Base-by-base conservation (phyloP, 2,329 filamentous ascomycete species). In the Apiospora aurea region DNA sequence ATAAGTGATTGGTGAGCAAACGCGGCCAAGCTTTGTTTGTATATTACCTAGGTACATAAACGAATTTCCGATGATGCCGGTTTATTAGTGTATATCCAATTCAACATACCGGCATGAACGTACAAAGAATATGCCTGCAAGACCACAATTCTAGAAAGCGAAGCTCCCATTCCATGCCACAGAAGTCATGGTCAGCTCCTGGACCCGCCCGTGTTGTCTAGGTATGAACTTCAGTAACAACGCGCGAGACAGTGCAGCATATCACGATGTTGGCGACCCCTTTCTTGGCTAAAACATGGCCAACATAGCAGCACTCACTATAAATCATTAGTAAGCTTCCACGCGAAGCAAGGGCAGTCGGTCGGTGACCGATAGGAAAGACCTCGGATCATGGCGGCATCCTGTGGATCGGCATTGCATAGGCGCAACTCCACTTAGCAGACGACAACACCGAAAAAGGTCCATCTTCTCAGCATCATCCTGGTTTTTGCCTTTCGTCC, bases 361-460 rank as follows among this genome's bases (percentile, higher is more conserved):
- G 6, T 11, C 34, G 7, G 34, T 38, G 8, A 34, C 53, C 53
- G 53, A 61, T 2, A 41, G 21, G 34, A 21, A 64, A 41, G 18
- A 64, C 11, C 11, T 41, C 57, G 29, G 57, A n/a, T 21, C 57
- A 41, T 41, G 41, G 57, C 57, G 57, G 57, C 57, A 64, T n/a
- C 18, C 13, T 64, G 57, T 64, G 57, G 57, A 64, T 41, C 57
- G 34, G 57, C 57, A 38, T 38, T 64, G 57, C 57, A 64, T 64
- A 64, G 57, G 57, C 34, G 29, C 57, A 41, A 41, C 57, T 64
- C 57, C 57, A 64, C 57, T 64, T 64, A 29, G 57, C n/a, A 41
- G 18, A 34, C 34, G 57, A 41, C 57, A 64, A 64, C 34, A 41
- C 34, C 34, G 34, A 64, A 38, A 61, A 41, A 29, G 57, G 29